Evolutionary conservation across 106 monocot genomes (phyloP).

Genomic region (Ottelia alismoides): DNA sequence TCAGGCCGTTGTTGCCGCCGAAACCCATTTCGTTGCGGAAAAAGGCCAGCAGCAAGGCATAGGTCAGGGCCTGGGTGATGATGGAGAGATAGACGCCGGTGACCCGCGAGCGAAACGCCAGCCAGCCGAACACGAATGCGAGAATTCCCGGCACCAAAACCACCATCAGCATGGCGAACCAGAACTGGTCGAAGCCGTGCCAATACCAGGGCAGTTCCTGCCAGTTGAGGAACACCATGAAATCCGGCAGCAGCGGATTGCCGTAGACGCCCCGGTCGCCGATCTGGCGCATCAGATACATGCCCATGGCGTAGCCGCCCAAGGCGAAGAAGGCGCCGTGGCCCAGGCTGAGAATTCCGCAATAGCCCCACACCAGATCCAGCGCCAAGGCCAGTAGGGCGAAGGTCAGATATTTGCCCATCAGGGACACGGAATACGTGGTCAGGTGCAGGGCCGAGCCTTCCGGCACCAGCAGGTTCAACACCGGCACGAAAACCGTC

Average conservation of each 20-base stretch:
- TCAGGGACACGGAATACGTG: neutral
- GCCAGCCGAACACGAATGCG: no score
- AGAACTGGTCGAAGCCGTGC: neutral
- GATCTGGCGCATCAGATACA: no score
- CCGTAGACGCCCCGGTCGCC: no score
- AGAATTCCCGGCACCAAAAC: no score
- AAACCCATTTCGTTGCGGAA: no score
- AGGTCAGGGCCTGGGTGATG: neutral
- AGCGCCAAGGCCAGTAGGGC: neutral
- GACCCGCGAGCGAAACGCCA: neutral
- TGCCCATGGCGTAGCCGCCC: neutral
- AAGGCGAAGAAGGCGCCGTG: neutral
- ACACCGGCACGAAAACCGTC: no score
- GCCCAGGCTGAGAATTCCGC: neutral
- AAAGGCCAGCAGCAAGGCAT: neutral
- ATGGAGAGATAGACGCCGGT: neutral
- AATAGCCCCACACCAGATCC: neutral
- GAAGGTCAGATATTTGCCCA: neutral
- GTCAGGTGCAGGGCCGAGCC: neutral
- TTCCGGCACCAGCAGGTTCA: neutral
- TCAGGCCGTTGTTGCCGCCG: neutral
- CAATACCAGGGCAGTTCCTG: neutral
- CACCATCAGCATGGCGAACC: no score
- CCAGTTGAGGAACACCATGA: no score
- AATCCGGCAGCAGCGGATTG: no score